Percentiles rank a stretch among this genome's conserved stretches.
Conservation (phyloP, 768 basidiomycete genomes). For the Lepiota venenata region DNA sequence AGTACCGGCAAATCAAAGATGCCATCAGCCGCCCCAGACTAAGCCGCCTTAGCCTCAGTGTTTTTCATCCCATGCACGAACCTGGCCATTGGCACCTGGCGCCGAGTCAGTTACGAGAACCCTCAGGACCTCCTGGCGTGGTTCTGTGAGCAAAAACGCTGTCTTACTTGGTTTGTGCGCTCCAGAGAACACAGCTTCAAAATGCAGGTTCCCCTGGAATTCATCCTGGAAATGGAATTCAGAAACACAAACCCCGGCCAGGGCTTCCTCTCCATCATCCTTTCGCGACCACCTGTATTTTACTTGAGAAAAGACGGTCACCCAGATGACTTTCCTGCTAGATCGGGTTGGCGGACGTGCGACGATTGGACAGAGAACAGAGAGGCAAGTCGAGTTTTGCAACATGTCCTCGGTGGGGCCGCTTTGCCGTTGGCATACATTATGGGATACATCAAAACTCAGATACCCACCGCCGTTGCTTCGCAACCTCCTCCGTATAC, state of each 20-base stretch:
- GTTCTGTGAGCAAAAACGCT: conserved; percentile 61
- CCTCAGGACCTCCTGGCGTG: conserved; percentile 75
- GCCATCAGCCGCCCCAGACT: background rate
- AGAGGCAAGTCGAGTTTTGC: conserved; percentile 62
- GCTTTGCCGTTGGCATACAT: conserved; percentile 57
- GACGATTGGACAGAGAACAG: conserved; percentile 75
- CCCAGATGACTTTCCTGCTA: conserved; percentile 24
- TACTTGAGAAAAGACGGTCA: conserved; percentile 48
- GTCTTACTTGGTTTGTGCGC: conserved; percentile 77
- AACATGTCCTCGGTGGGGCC: conserved; percentile 64
- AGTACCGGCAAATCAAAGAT: conserved; percentile 24
- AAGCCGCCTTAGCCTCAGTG: conserved; percentile 43
- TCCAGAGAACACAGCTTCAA: conserved; percentile 75
- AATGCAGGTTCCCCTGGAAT: conserved; percentile 77
- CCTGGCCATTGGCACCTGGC: conserved; percentile 76
- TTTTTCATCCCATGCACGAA: conserved; percentile 75
- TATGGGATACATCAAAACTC: conserved; percentile 35
- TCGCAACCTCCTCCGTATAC: conserved; percentile 27
- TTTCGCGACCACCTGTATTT: conserved; percentile 67
- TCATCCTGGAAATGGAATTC: conserved; percentile 57
- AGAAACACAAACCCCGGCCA: conserved; percentile 49
- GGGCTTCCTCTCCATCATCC: conserved; percentile 58
- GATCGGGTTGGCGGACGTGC: conserved; percentile 58
- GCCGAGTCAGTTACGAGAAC: conserved; percentile 56
- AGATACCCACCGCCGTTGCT: background rate